Conservation (phyloP, 257 asterid genomes). For the Solanum clarkiae region DNA sequence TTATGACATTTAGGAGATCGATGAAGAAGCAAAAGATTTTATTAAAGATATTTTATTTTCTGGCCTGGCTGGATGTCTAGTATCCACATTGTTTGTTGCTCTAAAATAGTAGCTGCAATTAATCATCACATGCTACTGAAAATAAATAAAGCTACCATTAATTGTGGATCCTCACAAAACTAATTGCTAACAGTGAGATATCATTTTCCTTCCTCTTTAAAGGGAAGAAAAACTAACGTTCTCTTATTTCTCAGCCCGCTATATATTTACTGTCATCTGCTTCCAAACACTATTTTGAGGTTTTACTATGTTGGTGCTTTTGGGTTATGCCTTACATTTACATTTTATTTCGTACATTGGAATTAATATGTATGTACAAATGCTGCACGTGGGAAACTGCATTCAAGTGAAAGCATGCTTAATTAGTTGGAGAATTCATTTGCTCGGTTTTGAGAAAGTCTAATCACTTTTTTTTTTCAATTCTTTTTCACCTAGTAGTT, state of each 20-base stretch:
- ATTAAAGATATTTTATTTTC: neutral
- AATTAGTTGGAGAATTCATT: constrained; percentile 5
- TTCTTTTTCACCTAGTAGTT: neutral
- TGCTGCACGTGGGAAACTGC: neutral
- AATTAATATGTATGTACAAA: neutral
- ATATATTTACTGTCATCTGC: neutral
- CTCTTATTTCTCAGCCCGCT: neutral
- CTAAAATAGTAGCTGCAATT: neutral
- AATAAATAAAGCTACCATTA: neutral
- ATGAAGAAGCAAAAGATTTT: neutral
- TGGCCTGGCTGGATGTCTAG: neutral
- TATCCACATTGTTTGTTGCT: neutral
- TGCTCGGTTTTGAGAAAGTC: neutral
- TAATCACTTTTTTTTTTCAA: neutral
- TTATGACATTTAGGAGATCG: neutral
- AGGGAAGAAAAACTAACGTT: neutral
- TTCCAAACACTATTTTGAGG: neutral
- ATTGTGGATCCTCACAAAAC: neutral
- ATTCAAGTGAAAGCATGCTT: neutral
- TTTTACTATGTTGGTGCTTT: neutral
- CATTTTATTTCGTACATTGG: neutral
- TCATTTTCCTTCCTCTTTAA: neutral
- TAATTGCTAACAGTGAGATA: neutral
- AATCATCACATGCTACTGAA: neutral
- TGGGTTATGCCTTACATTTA: neutral